Evolutionary conservation across 768 basidiomycete species (phyloP).

Genomic region (Psilocybe subaeruginosa): DNA sequence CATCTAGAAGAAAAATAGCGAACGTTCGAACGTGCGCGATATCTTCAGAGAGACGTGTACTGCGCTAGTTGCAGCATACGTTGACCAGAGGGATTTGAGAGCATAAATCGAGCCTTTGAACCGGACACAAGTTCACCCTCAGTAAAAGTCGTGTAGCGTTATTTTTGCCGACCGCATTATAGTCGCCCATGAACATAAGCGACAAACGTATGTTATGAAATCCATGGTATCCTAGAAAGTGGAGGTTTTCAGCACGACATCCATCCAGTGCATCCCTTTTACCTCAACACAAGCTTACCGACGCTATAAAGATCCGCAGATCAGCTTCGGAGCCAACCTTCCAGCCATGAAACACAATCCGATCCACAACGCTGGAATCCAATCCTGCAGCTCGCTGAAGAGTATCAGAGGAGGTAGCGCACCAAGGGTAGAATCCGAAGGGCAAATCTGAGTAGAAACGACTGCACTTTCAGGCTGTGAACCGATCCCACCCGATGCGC

Average conservation of each 20-base stretch:
- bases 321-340: not conserved
- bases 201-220: not conserved
- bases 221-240: not conserved
- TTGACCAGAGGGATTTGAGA: not conserved
- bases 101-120: not conserved
- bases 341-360: not conserved
- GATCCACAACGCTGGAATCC: not conserved
- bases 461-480: too few relatives aligned
- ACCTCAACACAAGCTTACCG: not conserved
- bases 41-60: not conserved
- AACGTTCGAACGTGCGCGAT: not conserved
- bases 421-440: not conserved
- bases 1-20: not conserved
- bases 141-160: not conserved
- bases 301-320: not conserved
- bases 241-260: not conserved
- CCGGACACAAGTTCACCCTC: not conserved
- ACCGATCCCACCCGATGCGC: not conserved
- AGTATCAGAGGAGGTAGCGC: not conserved
- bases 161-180: not conserved
- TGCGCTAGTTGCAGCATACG: not conserved
- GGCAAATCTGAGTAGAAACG: not conserved
- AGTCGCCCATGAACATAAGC: slow-evolving; percentile 1
- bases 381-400: not conserved
- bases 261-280: not conserved